Evolutionary conservation across 73 alveolate genomes (phyloP).

Genomic region (Stentor roeselii): DNA sequence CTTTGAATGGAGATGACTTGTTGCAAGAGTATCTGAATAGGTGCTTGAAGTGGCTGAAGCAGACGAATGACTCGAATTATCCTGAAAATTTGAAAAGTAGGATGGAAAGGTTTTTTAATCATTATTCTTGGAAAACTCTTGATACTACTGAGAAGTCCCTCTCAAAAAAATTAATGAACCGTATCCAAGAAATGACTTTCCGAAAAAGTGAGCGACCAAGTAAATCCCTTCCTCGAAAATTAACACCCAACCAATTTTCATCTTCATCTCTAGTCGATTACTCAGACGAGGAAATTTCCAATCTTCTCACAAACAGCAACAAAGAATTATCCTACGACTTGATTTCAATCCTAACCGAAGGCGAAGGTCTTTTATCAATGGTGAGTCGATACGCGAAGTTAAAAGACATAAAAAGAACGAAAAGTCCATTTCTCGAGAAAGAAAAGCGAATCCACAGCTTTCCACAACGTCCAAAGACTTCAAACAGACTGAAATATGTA

Average conservation of each 20-base stretch:
- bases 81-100: background rate
- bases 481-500: background rate
- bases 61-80: background rate
- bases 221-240: background rate
- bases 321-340: background rate
- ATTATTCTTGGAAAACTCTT: background rate
- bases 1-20: slow-evolving; percentile 56
- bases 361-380: background rate
- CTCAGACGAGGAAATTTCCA: background rate
- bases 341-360: background rate
- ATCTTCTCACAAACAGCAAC: background rate
- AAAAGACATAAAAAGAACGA: background rate
- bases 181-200: background rate
- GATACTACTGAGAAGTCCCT: background rate
- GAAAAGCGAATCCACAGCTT: background rate
- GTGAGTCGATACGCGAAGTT: background rate
- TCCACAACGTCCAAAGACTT: background rate
- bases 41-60: slow-evolving; percentile 31
- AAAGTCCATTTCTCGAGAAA: background rate
- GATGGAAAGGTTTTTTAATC: background rate
- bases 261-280: background rate
- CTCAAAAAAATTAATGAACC: background rate
- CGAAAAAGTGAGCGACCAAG: background rate
- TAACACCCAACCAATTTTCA: background rate
- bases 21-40: slow-evolving; percentile 46